Percentiles rank a stretch among this genome's conserved stretches.
phyloP scores from a whole-genome alignment of 495 filamentous ascomycete species.

The Penicillium desertorum region DNA sequence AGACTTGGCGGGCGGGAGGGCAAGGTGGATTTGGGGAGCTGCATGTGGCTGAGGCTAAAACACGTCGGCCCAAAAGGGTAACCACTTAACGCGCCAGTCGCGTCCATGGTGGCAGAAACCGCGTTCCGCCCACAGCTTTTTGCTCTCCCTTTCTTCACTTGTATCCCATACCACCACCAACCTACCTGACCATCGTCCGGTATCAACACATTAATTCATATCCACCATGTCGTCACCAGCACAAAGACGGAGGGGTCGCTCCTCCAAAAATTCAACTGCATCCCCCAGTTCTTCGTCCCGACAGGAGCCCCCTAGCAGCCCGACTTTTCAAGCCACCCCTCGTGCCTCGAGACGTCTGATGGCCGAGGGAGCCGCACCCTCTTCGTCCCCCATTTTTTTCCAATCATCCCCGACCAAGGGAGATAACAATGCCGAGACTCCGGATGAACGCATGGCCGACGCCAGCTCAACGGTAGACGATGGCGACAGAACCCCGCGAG shows the following conservation, averaged over 20 bases:
- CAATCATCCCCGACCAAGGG: conserved; percentile 70
- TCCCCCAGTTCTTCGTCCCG: conserved; percentile 46
- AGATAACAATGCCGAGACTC: conserved; percentile 55
- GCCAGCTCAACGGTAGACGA: conserved; percentile 62
- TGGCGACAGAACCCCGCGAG: conserved; percentile 73
- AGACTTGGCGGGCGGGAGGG: too few relatives aligned
- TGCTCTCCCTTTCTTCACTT: conserved; percentile 27
- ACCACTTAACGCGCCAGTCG: conserved; percentile 44
- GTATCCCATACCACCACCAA: conserved; percentile 13
- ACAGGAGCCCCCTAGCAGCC: conserved; percentile 43
- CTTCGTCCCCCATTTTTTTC: conserved; percentile 82
- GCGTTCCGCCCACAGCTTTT: conserved; percentile 31
- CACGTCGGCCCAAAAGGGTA: conserved; percentile 36
- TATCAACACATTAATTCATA: conserved; percentile 17
- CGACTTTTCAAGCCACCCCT: conserved; percentile 42
- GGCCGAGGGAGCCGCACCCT: conserved; percentile 43
- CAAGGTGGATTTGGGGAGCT: too few relatives aligned
- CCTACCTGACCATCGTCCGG: conserved; percentile 10
- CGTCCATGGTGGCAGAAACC: conserved; percentile 22
- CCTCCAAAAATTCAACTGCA: conserved; percentile 41
- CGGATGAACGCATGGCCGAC: conserved; percentile 50
- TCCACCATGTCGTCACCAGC: conserved; percentile 51
- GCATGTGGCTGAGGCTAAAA: neutral
- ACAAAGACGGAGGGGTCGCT: conserved; percentile 43
- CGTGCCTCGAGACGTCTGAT: conserved; percentile 46